A percentile compares a stretch with the other conserved stretches of the same genome.
phyloP scores from a whole-genome alignment of 352 stramenopile genomes.

The Aphanomyces astaci region DNA sequence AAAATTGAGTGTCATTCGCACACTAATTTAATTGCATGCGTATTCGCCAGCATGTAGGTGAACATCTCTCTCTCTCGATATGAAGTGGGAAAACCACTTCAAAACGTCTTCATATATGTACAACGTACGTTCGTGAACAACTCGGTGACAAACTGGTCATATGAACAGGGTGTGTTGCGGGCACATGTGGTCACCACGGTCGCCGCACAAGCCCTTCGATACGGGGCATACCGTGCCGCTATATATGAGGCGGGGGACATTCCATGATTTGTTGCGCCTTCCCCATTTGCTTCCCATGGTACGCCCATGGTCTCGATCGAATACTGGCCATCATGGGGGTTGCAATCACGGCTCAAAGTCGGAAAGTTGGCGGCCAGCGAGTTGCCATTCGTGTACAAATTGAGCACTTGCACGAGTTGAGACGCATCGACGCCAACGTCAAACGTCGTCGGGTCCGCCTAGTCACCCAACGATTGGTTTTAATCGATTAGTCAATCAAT shows the following conservation, averaged over 20 bases:
- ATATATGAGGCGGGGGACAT: slow-evolving; percentile 23
- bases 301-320: slow-evolving; percentile 26
- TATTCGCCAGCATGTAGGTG: too few relatives aligned
- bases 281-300: slow-evolving; percentile 33
- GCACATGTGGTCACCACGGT: neutral
- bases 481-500: neutral
- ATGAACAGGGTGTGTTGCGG: neutral
- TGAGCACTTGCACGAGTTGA: slow-evolving; percentile 16
- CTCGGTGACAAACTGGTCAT: neutral
- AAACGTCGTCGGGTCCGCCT: neutral
- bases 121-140: neutral
- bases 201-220: neutral
- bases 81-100: too few relatives aligned
- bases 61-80: too few relatives aligned
- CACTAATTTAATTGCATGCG: too few relatives aligned
- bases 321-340: slow-evolving; percentile 26
- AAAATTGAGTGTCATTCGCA: too few relatives aligned
- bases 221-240: slow-evolving; percentile 16
- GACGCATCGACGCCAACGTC: neutral
- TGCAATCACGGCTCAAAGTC: neutral
- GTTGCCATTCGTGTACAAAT: neutral
- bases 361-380: neutral
- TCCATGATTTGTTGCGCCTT: neutral
- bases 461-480: neutral
- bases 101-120: too few relatives aligned